Evolutionary conservation across 1,284 basidiomycete species (phyloP).

Genomic region (Ganoderma lingzhi): DNA sequence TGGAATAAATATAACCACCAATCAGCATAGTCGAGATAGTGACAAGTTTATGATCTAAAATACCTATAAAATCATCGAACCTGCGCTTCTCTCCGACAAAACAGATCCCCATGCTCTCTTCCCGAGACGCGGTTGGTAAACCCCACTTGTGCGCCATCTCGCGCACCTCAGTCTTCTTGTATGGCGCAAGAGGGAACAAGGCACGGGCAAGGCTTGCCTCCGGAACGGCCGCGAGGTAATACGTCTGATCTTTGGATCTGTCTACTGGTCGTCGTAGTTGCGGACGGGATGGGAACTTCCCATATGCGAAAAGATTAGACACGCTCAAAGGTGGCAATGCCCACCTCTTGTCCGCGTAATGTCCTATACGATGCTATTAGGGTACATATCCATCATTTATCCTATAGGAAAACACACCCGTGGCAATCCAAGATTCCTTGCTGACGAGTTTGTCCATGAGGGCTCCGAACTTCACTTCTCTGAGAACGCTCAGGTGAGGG

Average conservation of each 20-base stretch:
- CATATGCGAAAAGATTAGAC: conserved; percentile 25
- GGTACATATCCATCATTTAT: neutral
- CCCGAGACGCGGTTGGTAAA: conserved; percentile 81
- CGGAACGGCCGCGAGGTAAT: conserved; percentile 87
- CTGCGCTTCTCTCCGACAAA: conserved; percentile 88
- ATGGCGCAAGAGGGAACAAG: conserved; percentile 80
- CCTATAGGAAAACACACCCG: conserved; percentile 56
- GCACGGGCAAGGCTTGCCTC: conserved; percentile 71
- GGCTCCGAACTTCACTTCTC: conserved; percentile 95
- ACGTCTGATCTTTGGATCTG: conserved; percentile 88
- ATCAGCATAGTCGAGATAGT: conserved; percentile 2
- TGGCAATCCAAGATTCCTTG: conserved; percentile 73
- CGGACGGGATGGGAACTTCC: conserved; percentile 50
- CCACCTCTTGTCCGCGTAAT: conserved; percentile 87
- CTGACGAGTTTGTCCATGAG: conserved; percentile 71
- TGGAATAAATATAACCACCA: conserved; percentile 41
- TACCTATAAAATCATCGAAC: conserved; percentile 83
- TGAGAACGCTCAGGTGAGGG: conserved; percentile 38
- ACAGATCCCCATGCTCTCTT: conserved; percentile 97
- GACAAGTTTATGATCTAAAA: conserved; percentile 31
- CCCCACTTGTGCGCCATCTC: conserved; percentile 72
- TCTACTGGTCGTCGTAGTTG: conserved; percentile 76
- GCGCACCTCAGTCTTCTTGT: conserved; percentile 80
- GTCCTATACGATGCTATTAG: conserved; percentile 57
- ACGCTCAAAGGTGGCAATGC: conserved; percentile 23